Base-by-base conservation (phyloP, 2,329 filamentous ascomycete genomes). In the Xylariaceae sp. region DNA sequence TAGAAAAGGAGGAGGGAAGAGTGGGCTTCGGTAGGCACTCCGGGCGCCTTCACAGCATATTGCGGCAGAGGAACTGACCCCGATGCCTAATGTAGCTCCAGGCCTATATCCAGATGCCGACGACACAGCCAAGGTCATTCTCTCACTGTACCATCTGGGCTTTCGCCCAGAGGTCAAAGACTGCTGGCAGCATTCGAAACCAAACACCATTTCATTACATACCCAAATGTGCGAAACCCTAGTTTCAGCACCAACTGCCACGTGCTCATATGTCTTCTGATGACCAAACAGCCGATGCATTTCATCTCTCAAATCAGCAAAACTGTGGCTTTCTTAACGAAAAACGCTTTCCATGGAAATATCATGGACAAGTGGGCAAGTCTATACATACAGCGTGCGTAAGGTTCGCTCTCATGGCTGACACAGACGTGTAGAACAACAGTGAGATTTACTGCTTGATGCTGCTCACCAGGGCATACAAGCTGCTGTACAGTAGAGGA, bases 201-300 rank as follows among this genome's bases (percentile, higher is more conserved):
- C 2, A 42, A 49, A 2, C 33, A 49, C 17, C 65, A 69, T 46
- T 70, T 70, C 42, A 52, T 36, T 10, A 70, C 67, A 1, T 71
- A 70, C 48, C 22, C 43, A 0, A 36, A 38, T 1, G 68, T 70
- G 53, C 42, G 65, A 10, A 59, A 67, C 42, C 55, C 65, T 1
- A 69, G 66, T 40, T 59, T 69, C 18, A 66, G 59, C 5, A 64
- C 67, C 2, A 70, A 71, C 50, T 66, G 62, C 50, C 69, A 70
- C 45, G 63, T 66, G 6, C 48, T 70, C 9, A 45, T 62, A 9
- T 60, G 59, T 14, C 51, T 71, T 3, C 57, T 70, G 13, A 31
- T 45, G 11, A 34, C 34, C 2, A 33, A 52, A 11, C 51, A 66
- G 34, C 42, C 47, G 11, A 40, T 36, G 14, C 42, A 12, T 9